Evolutionary conservation across 1,284 basidiomycete genomes (phyloP), one percentile per base, ranked within the genome.

Genomic region (Spongispora temasekensis): DNA sequence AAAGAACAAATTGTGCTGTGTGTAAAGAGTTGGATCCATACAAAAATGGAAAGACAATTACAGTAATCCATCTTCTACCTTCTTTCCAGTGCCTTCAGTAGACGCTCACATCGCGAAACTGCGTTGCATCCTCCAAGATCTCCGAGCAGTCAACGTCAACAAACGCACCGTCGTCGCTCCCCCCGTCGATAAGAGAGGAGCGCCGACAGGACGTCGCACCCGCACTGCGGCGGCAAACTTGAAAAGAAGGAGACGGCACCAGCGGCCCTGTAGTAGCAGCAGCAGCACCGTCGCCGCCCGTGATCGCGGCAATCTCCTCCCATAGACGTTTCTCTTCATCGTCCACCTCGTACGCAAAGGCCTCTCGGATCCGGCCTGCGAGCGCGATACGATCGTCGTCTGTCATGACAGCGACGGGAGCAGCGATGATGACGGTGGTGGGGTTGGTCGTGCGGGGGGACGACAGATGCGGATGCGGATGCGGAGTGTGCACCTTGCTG

Each of bases 241-340:
- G 19, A 35, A 74, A 65, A 51, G 61, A 23, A n/a, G n/a, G n/a
- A n/a, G n/a, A n/a, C n/a, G n/a, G n/a, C n/a, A n/a, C n/a, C 7
- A 58, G 31, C 4, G 59, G 61, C 23, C 58, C 61, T 0, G 42
- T n/a, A n/a, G n/a, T n/a, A n/a, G n/a, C n/a, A n/a, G n/a, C n/a
- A n/a, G n/a, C n/a, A n/a, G n/a, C n/a, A n/a, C n/a, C n/a, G n/a
- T n/a, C n/a, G n/a, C n/a, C 55, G 9, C 62, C 65, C 1, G 71
- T 74, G 35, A 58, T 64, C 25, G 65, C 70, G 31, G 68, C 64
- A 23, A 75, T 61, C 51, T 73, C 71, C 23, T 68, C 67, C 71
- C 73, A 76, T 15, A 75, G 54, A 50, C 55, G 61, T 42, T 62
- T 67, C 53, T 75, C 71, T 17, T 75, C 70, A 0, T 71, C 73